Percentiles rank a stretch among this genome's conserved stretches.
These are phyloP conservation scores for Carex sylvatica DNA, from an alignment of 202 grass and related monocot genomes.

Conservation along the genomic window DNA sequence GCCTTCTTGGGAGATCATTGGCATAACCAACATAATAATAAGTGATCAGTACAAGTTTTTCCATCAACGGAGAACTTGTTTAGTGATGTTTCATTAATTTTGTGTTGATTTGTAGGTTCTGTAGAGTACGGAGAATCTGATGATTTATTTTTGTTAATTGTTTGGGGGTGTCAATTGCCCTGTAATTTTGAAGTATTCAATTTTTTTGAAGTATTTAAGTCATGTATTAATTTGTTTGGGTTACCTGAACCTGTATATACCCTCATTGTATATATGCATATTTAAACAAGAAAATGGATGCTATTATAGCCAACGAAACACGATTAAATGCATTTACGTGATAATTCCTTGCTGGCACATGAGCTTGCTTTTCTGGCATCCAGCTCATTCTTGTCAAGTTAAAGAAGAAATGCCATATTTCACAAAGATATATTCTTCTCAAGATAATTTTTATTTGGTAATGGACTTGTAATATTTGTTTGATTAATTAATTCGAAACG, in stretches of 20 bases:
- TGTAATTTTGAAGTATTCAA: slow-evolving; percentile 10
- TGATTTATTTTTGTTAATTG: slow-evolving; percentile 14
- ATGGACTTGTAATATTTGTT: not conserved
- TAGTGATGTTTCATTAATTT: not conserved
- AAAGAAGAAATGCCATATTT: not conserved
- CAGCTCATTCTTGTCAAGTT: not conserved
- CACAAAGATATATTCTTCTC: too few relatives aligned
- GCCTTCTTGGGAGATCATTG: slow-evolving; percentile 87
- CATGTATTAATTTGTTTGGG: not conserved
- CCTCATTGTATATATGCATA: not conserved
- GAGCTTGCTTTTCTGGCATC: not conserved
- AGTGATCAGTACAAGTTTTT: not conserved
- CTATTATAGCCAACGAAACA: not conserved
- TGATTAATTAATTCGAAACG: not conserved
- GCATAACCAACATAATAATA: slow-evolving; percentile 30
- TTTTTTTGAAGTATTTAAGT: not conserved
- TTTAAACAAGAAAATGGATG: not conserved
- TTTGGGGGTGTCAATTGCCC: not conserved
- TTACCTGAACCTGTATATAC: not conserved
- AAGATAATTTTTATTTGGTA: not conserved
- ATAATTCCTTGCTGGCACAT: not conserved
- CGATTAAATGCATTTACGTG: not conserved
- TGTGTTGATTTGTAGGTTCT: slow-evolving; percentile 1
- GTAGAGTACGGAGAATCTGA: not conserved
- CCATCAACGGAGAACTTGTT: not conserved